A percentile compares a stretch with the other conserved stretches of the same genome.
Evolutionary conservation across 805 yeast species (phyloP).

Genomic region (Saccharomycopsis amapae): DNA sequence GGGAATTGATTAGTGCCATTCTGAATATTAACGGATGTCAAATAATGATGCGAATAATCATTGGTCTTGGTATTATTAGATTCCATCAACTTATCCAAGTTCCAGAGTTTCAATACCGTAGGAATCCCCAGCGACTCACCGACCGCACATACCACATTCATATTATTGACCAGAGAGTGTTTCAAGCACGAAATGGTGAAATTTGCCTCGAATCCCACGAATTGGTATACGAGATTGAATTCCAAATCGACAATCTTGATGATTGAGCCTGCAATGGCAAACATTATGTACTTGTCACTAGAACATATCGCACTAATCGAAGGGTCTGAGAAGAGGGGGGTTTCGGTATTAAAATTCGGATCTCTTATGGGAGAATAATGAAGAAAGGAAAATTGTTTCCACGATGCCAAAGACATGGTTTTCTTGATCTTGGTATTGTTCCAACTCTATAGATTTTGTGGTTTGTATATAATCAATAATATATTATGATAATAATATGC

Average conservation of each 20-base stretch:
- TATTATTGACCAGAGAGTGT: constrained; percentile 34
- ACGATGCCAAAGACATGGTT: constrained; percentile 26
- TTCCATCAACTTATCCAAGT: constrained; percentile 43
- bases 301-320: constrained; percentile 58
- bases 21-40: constrained; percentile 50
- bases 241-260: constrained; percentile 51
- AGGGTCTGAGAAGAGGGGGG: constrained; percentile 75
- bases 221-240: constrained; percentile 41
- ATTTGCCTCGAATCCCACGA: constrained; percentile 58
- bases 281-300: constrained; percentile 46
- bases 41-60: constrained; percentile 37
- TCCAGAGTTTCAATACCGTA: constrained; percentile 64
- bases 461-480: too few relatives aligned
- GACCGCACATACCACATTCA: constrained; percentile 54
- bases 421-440: too few relatives aligned
- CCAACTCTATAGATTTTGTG: too few relatives aligned
- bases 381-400: constrained; percentile 85
- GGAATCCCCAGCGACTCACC: constrained; percentile 74
- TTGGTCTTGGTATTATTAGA: constrained; percentile 26
- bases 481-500: too few relatives aligned
- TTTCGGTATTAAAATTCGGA: constrained; percentile 57
- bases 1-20: constrained; percentile 79
- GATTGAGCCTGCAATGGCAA: constrained; percentile 47
- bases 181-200: constrained; percentile 55
- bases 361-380: constrained; percentile 79